A percentile compares a stretch with the other conserved stretches of the same genome.
These are phyloP conservation scores for Fennellomyces sp. DNA, from an alignment of 371 early-diverging fungal species.

Conservation along the genomic window DNA sequence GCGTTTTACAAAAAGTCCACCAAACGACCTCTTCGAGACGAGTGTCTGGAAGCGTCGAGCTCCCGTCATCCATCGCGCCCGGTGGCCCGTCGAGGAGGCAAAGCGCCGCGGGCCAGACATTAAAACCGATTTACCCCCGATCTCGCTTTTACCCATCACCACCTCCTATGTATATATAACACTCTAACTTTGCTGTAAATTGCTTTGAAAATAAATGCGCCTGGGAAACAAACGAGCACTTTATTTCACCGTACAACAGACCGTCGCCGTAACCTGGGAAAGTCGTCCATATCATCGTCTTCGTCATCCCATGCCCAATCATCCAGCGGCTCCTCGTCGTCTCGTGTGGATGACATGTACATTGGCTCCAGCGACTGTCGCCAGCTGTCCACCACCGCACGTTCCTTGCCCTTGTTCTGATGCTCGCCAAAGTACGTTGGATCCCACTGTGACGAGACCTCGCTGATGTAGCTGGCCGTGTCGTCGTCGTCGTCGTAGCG, in stretches of 20 bases:
- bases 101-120: not conserved
- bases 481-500: not conserved
- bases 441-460: not conserved
- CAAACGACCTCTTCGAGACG: not conserved
- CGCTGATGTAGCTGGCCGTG: not conserved
- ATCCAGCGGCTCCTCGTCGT: not conserved
- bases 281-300: not conserved
- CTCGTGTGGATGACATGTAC: not conserved
- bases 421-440: not conserved
- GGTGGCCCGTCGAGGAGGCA: conserved; percentile 4
- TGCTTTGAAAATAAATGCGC: not conserved
- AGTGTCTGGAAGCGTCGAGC: not conserved
- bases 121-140: not conserved
- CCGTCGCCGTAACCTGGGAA: not conserved
- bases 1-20: not conserved
- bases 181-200: too few species aligned
- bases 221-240: not conserved
- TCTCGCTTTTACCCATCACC: not conserved
- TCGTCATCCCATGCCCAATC: conserved; percentile 14
- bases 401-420: conserved; percentile 1
- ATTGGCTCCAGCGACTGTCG: not conserved
- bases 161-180: not conserved
- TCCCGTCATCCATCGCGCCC: not conserved
- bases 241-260: not conserved
- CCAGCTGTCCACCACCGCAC: not conserved